These are phyloP conservation scores for Thielaviopsis musarum DNA, from an alignment of 2,329 filamentous ascomycete genomes.

Conservation along the genomic window DNA sequence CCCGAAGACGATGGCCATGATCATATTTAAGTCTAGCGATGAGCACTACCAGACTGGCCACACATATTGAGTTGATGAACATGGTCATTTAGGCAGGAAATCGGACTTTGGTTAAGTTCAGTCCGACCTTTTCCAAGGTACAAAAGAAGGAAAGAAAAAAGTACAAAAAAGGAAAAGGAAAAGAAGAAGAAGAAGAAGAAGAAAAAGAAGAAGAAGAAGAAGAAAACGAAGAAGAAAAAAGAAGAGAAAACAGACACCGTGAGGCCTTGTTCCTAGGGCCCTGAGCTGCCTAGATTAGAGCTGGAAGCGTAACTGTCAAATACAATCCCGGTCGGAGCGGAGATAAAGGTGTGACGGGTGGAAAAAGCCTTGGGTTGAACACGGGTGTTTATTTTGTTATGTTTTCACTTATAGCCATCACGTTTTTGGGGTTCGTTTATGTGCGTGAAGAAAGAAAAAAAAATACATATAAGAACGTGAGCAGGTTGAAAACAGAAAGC, in stretches of 20 bases:
- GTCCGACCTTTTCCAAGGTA: neutral
- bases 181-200: neutral
- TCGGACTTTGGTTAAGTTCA: neutral
- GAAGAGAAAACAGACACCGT: neutral
- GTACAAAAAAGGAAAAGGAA: neutral
- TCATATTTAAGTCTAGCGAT: neutral
- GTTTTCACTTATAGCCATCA: too few relatives aligned
- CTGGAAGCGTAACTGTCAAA: too few relatives aligned
- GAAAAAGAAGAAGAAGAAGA: neutral
- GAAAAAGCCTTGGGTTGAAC: too few relatives aligned
- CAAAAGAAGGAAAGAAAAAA: neutral
- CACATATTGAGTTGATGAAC: neutral
- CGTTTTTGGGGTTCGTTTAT: too few relatives aligned
- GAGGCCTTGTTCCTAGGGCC: too few relatives aligned
- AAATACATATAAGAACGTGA: too few relatives aligned
- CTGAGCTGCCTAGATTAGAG: neutral
- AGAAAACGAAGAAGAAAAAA: neutral
- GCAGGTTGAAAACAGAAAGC: too few relatives aligned
- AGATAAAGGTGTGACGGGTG: too few relatives aligned
- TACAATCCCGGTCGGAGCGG: too few relatives aligned
- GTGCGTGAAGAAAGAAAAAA: too few relatives aligned
- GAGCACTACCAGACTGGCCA: too few relatives aligned
- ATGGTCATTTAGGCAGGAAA: conserved; percentile 7
- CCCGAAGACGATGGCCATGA: neutral
- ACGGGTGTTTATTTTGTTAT: too few relatives aligned